A percentile compares a stretch with the other conserved stretches of the same genome.
Conservation (phyloP, 805 yeast species). For the Ogataea parapolymorpha region DNA sequence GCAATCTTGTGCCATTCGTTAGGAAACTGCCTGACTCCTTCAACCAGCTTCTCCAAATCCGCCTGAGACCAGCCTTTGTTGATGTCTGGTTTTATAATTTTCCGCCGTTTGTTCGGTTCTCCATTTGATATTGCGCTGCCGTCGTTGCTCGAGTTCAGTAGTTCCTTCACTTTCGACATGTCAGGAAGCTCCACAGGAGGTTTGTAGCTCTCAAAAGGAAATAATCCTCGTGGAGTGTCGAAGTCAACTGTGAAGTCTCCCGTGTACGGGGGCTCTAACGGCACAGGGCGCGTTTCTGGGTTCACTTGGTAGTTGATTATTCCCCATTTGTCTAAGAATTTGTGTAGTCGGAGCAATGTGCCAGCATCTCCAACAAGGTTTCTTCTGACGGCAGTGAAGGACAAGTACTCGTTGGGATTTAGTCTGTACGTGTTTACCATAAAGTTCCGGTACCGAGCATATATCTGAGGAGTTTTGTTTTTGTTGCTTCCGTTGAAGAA, state of each 20-base stretch:
- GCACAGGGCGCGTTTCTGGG: slow-evolving; percentile 66
- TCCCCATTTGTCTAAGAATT: slow-evolving; percentile 88
- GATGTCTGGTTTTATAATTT: slow-evolving; percentile 34
- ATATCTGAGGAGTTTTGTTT: slow-evolving; percentile 79
- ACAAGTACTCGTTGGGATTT: slow-evolving; percentile 85
- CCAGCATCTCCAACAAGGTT: slow-evolving; percentile 91
- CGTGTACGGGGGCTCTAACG: slow-evolving; percentile 68
- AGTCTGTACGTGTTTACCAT: slow-evolving; percentile 84
- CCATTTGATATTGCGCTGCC: slow-evolving; percentile 10
- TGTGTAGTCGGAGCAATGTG: slow-evolving; percentile 77
- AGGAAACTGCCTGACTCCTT: slow-evolving; percentile 57
- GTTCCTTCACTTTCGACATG: slow-evolving; percentile 26
- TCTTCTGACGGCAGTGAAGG: slow-evolving; percentile 88
- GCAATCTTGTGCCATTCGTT: slow-evolving; percentile 82
- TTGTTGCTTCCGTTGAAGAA: slow-evolving; percentile 61
- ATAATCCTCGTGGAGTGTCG: slow-evolving; percentile 89
- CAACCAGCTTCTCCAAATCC: slow-evolving; percentile 57
- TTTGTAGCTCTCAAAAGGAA: slow-evolving; percentile 84
- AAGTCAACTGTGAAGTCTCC: slow-evolving; percentile 73
- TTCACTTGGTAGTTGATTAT: slow-evolving; percentile 89
- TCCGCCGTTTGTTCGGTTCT: slow-evolving; percentile 22
- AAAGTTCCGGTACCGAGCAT: slow-evolving; percentile 79
- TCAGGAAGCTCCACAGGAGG: slow-evolving; percentile 51
- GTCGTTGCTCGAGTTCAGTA: slow-evolving; percentile 13
- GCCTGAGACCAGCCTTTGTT: slow-evolving; percentile 61